phyloP scores from a whole-genome alignment of 2,329 filamentous ascomycete species.

The Fusarium tricinctum region DNA sequence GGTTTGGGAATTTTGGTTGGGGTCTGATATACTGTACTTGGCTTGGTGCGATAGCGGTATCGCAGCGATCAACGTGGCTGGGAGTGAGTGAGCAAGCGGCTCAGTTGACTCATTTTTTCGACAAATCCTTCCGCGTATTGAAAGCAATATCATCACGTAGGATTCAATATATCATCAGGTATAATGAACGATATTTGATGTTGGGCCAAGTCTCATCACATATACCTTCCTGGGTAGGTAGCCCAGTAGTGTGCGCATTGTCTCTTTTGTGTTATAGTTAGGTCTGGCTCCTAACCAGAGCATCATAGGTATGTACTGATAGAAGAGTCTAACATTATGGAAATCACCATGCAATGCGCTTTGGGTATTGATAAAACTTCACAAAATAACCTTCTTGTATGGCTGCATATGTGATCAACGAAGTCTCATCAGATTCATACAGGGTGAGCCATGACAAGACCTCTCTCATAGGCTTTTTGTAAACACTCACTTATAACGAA shows the following conservation, averaged over 20 bases:
- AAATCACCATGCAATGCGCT: too few relatives aligned
- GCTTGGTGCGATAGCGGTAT: constrained; percentile 42
- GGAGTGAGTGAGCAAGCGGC: constrained; percentile 22
- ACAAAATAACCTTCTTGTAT: too few relatives aligned
- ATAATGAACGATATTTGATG: neutral
- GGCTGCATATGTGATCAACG: too few relatives aligned
- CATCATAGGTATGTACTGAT: too few relatives aligned
- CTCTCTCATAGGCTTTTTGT: neutral
- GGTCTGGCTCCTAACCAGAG: too few relatives aligned
- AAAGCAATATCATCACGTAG: neutral
- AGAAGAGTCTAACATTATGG: too few relatives aligned
- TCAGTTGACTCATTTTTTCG: constrained; percentile 18
- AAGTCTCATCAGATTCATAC: neutral
- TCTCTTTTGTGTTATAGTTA: too few relatives aligned
- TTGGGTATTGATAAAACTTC: too few relatives aligned
- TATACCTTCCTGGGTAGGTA: neutral
- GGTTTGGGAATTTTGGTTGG: constrained; percentile 28
- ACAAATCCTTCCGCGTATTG: neutral
- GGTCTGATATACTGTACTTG: constrained; percentile 18
- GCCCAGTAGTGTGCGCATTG: too few relatives aligned
- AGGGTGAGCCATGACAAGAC: neutral
- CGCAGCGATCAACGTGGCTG: constrained; percentile 38
- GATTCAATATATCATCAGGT: neutral
- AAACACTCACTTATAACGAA: neutral
- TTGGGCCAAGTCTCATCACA: neutral